phyloP scores from a whole-genome alignment of 2,329 filamentous ascomycete genomes.

The Thelonectria discophora region DNA sequence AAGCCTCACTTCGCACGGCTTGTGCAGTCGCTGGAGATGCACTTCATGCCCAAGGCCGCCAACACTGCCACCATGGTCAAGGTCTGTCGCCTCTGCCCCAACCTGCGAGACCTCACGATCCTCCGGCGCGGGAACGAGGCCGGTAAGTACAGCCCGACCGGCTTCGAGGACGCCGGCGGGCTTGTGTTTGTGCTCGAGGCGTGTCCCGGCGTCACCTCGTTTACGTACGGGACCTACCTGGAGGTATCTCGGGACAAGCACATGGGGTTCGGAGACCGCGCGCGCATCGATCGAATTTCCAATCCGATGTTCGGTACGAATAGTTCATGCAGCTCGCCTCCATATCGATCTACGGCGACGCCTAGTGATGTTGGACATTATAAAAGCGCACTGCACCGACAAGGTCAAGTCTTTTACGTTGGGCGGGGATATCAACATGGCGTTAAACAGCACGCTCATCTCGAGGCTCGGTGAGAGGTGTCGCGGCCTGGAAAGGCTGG shows the following conservation, averaged over 20 bases:
- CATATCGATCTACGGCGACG: neutral
- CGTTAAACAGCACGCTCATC: neutral
- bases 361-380: neutral
- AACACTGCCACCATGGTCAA: neutral
- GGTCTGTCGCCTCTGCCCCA: conserved; percentile 16
- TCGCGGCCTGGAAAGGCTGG: conserved; percentile 11
- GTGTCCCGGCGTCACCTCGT: conserved; percentile 15
- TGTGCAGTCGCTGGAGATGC: conserved; percentile 9
- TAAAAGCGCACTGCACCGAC: neutral
- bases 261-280: no score
- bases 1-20: conserved; percentile 13
- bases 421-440: neutral
- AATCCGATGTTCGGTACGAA: conserved; percentile 2
- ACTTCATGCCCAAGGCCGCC: neutral
- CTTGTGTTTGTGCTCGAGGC: conserved; percentile 20
- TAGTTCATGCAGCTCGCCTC: neutral
- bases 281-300: no score
- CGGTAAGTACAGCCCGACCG: neutral
- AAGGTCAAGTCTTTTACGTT: conserved; percentile 10
- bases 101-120: conserved; percentile 7
- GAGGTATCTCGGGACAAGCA: no score
- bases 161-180: neutral
- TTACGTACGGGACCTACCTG: no score
- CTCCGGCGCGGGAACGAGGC: conserved; percentile 7
- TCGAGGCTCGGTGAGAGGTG: neutral